A percentile compares a stretch with the other conserved stretches of the same genome.
These are phyloP conservation scores for Pyricularia sp. DNA, from an alignment of 2,329 filamentous ascomycete genomes.

Conservation along the genomic window DNA sequence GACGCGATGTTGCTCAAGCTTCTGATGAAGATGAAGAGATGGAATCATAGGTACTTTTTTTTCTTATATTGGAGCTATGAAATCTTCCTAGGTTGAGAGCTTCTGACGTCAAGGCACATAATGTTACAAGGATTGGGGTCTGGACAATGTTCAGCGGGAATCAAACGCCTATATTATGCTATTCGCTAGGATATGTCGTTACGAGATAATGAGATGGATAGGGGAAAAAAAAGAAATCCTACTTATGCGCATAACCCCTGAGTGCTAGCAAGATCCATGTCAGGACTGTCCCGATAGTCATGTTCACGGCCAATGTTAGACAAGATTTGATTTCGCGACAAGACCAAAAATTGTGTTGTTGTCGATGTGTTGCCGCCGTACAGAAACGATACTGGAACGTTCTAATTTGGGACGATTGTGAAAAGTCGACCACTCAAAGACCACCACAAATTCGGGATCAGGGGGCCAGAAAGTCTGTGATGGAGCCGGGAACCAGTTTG, in stretches of 20 bases:
- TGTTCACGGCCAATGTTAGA: not conserved
- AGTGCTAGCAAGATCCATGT: not conserved
- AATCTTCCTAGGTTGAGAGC: not conserved
- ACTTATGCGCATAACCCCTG: not conserved
- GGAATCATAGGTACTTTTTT: not conserved
- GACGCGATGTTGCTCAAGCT: not conserved
- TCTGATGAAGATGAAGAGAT: not conserved
- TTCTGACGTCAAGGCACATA: not conserved
- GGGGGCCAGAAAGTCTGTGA: conserved; percentile 1
- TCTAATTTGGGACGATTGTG: not conserved
- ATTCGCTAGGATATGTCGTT: not conserved
- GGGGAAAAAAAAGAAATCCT: not conserved
- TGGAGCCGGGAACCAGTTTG: conserved; percentile 1
- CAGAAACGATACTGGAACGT: not conserved
- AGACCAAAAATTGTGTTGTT: not conserved
- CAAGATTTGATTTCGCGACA: not conserved
- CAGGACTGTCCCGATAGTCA: not conserved
- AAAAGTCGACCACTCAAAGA: not conserved
- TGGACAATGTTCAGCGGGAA: not conserved
- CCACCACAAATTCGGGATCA: not conserved
- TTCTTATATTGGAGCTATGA: not conserved
- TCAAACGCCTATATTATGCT: not conserved
- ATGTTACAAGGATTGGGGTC: not conserved
- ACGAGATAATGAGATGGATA: not conserved
- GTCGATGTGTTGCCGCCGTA: not conserved